Evolutionary conservation across 257 asterid species (phyloP), one percentile per base, ranked within the genome.

Genomic region (Scutellaria minor): DNA sequence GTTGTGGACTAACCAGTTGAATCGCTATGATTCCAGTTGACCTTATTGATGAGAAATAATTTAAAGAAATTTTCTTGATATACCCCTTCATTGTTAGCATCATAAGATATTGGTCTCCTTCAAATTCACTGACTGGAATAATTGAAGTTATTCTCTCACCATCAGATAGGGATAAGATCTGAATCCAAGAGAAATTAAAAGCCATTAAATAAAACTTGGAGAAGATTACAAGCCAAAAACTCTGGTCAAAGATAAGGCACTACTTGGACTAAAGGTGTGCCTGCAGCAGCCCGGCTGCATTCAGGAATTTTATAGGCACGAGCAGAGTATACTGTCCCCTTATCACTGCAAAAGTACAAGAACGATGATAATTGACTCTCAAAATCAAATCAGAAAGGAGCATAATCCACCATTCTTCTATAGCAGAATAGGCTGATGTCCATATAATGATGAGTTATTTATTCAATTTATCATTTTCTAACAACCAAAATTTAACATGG

Each of bases 81-180:
- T 92, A 95, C 13, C 99, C 99, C 72, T 95, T 92, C 83, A 80
- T 83, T 4, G 99, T 95, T 51, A 95, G 90, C 99, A 95, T 95
- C 78, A 92, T 78, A 72, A 95, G 96, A 81, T 87, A 92, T 74
- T 92, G 97, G 56, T 95, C 95, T 55, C 66, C 87, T 15, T 83
- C 83, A 78, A 95, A 95, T 74, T 95, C 99, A 61, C 90, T 83
- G 72, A 95, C 98, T 10, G 99, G 99, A 84, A 95, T 85, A 55
- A 95, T 82, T 59, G 99, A 95, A 67, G 99, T 95, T 78, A 95
- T 87, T 83, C 96, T 92, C 87, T 95, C 99, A 52, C 99, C 97
- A 57, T 95, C 99, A 54, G 97, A 87, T 51, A 95, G 80, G 77
- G 96, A 83, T 78, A 95, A 79, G 76, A 95, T 78, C 99, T 95